These are phyloP conservation scores for Mitragyna speciosa DNA, from an alignment of 257 asterid species.

Conservation along the genomic window DNA sequence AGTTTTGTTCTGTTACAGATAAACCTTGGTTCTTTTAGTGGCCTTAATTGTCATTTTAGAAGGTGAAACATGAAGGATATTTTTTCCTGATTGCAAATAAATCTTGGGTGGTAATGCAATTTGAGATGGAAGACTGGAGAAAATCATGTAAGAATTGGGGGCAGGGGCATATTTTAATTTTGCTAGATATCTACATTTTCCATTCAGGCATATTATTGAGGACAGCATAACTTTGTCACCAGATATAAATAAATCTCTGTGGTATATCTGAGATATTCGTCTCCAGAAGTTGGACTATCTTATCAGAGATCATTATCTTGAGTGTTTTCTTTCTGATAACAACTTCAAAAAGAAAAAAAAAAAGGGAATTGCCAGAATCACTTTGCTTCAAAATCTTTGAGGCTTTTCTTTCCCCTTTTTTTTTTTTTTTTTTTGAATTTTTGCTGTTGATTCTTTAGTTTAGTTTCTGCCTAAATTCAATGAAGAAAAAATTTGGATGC, in stretches of 20 bases:
- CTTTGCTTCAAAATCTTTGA: neutral
- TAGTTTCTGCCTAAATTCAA: neutral
- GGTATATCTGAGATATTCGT: neutral
- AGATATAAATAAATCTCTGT: neutral
- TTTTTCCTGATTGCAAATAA: neutral
- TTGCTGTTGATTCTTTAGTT: neutral
- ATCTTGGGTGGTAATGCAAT: neutral
- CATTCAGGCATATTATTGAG: neutral
- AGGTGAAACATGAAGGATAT: slow-evolving; percentile 1
- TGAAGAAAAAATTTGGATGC: neutral
- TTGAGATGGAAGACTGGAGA: neutral
- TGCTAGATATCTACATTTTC: neutral
- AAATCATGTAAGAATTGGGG: neutral
- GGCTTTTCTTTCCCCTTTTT: neutral
- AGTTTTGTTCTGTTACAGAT: neutral
- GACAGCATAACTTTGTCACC: neutral
- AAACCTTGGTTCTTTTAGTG: neutral
- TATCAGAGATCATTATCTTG: neutral
- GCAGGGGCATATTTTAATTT: neutral
- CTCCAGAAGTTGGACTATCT: neutral
- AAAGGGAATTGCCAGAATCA: no score
- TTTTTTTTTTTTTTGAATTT: neutral
- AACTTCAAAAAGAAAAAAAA: neutral
- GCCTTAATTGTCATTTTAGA: neutral
- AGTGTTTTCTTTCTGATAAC: neutral